Base-by-base conservation (phyloP, 495 filamentous ascomycete species). In the Margaritispora aquatica region DNA sequence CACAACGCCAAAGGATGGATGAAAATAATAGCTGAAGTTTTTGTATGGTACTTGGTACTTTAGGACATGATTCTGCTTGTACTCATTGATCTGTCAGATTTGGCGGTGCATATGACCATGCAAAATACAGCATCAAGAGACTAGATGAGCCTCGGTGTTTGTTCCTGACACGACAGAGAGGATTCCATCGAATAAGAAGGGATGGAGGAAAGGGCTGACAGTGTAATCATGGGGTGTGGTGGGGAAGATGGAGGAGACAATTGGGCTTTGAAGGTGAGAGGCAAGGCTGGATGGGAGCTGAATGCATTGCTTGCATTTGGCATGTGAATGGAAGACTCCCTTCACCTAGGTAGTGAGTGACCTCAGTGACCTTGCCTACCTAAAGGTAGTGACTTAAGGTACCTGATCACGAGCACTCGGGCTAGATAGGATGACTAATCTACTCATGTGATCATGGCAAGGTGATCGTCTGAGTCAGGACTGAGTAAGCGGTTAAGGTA, bases 71-170 rank as follows among this genome's bases (percentile, higher is more conserved):
- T n/a, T n/a, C n/a, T n/a, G n/a, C n/a, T n/a, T n/a, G n/a, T n/a
- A n/a, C n/a, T n/a, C n/a, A n/a, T n/a, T n/a, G 38, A 4, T 2
- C 31, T n/a, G 27, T 19, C 17, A 57, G 44, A 27, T 48, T 41
- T 57, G 47, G 36, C 15, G 22, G 24, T 47, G 36, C 54, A 9
- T 21, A 48, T 49, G 54, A 57, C 54, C 54, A 26, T 27, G 38
- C 38, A 44, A 44, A 44, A 44, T 44, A 17, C 38, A 44, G 38
- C 24, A 26, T 21, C 41, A 11, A 29, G 38, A 24, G 15, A 34
- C 29, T 34, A 34, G 29, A 34, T 44, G 19, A 41, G 54, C 54
- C 54, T 48, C 38, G 54, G 54, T 47, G 54, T 26, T 27, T 48
- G 54, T 57, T 26, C 54, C 54, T 57, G 54, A 15, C 22, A 26